A percentile compares a stretch with the other conserved stretches of the same genome.
These are phyloP conservation scores for Ulmus americana DNA, from an alignment of 331 rosid genomes.

Conservation along the genomic window DNA sequence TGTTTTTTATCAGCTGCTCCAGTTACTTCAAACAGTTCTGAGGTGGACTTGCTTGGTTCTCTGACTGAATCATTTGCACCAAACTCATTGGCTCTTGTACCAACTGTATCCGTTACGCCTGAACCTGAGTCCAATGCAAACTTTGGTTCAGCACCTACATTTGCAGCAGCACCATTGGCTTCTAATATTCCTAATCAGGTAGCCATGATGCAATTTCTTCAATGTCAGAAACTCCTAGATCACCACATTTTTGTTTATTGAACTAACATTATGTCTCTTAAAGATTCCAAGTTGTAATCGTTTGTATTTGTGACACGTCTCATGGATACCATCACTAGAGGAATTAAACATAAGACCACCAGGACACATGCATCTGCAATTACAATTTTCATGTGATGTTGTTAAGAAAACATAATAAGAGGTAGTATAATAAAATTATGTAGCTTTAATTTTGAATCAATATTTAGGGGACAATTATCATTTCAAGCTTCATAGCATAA, in stretches of 20 bases:
- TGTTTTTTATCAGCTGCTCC: conserved; percentile 46
- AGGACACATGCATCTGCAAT: not conserved
- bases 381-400: not conserved
- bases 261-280: not conserved
- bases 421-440: not conserved
- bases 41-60: conserved; percentile 64
- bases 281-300: no score
- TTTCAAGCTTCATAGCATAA: not conserved
- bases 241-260: not conserved
- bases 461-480: not conserved
- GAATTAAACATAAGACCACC: not conserved
- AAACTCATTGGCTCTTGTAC: conserved; percentile 58
- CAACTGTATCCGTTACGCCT: conserved; percentile 37
- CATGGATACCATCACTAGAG: no score
- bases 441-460: not conserved
- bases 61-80: conserved; percentile 52
- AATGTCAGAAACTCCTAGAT: conserved; percentile 4
- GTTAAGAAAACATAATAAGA: not conserved
- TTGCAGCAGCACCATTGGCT: conserved; percentile 27
- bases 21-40: conserved; percentile 38
- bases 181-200: conserved; percentile 50
- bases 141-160: conserved; percentile 30
- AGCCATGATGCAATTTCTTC: conserved; percentile 1
- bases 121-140: conserved; percentile 28
- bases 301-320: no score